Conservation (phyloP, 495 filamentous ascomycete genomes). For the Neurospora africana region DNA sequence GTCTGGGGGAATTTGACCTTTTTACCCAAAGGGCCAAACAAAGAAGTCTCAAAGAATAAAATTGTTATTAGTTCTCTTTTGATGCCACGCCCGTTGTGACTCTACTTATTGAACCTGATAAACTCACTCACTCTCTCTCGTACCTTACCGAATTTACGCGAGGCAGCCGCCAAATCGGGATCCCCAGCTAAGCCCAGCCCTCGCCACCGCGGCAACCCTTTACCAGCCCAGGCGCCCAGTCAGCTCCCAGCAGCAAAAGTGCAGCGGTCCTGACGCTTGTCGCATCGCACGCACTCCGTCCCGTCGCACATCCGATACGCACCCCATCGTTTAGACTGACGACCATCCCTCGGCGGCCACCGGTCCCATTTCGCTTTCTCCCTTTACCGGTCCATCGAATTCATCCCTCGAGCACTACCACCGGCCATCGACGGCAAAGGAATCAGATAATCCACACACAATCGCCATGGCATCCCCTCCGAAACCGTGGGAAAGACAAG, state of each 20-base stretch:
- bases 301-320: neutral
- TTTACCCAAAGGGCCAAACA: neutral
- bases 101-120: neutral
- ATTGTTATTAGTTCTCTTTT: neutral
- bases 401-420: neutral
- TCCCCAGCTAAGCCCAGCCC: neutral
- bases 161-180: neutral
- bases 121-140: neutral
- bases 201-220: neutral
- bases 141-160: neutral
- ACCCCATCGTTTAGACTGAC: neutral
- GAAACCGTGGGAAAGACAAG: conserved; percentile 88
- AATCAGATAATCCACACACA: neutral
- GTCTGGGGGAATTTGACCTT: neutral
- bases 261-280: neutral
- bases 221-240: neutral
- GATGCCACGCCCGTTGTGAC: neutral
- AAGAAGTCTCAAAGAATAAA: neutral
- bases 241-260: neutral
- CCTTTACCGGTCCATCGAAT: neutral
- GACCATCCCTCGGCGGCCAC: neutral
- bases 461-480: conserved; percentile 62
- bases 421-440: neutral
- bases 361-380: neutral
- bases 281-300: neutral